Evolutionary conservation across 176 grass and related monocot species (phyloP).

Genomic region (Carex pumila): DNA sequence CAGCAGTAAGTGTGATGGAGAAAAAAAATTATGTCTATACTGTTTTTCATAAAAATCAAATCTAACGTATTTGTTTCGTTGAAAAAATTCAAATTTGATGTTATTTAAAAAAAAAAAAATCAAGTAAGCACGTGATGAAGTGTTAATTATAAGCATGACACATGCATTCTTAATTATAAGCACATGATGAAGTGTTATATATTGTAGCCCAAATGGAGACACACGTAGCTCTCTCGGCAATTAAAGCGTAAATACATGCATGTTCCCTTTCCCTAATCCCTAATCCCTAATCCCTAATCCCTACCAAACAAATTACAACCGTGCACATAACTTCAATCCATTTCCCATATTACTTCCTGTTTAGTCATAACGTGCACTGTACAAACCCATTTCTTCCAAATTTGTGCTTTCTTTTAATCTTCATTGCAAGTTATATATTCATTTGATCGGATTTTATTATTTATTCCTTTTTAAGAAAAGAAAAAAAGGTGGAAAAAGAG

Average conservation of each 20-base stretch:
- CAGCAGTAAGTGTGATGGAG: no score
- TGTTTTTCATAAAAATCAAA: no score
- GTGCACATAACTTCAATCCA: not conserved
- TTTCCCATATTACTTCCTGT: not conserved
- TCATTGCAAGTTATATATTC: not conserved
- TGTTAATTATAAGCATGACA: not conserved
- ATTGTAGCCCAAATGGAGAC: not conserved
- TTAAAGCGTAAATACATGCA: not conserved
- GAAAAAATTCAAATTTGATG: no score
- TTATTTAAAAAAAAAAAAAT: no score
- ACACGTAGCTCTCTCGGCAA: not conserved
- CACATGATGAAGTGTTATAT: slow-evolving; percentile 11
- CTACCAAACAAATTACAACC: not conserved
- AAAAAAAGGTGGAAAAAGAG: not conserved
- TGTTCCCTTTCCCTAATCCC: not conserved
- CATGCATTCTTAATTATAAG: not conserved
- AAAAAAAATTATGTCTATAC: no score
- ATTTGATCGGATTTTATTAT: not conserved
- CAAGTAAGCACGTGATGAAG: no score
- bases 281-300: no score
- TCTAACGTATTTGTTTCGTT: no score
- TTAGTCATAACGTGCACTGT: no score
- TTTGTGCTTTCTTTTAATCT: not conserved
- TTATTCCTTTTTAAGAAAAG: not conserved
- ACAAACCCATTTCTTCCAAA: no score